These are phyloP conservation scores for Aspergillus sclerotioniger DNA, from an alignment of 495 filamentous ascomycete species.

Conservation along the genomic window DNA sequence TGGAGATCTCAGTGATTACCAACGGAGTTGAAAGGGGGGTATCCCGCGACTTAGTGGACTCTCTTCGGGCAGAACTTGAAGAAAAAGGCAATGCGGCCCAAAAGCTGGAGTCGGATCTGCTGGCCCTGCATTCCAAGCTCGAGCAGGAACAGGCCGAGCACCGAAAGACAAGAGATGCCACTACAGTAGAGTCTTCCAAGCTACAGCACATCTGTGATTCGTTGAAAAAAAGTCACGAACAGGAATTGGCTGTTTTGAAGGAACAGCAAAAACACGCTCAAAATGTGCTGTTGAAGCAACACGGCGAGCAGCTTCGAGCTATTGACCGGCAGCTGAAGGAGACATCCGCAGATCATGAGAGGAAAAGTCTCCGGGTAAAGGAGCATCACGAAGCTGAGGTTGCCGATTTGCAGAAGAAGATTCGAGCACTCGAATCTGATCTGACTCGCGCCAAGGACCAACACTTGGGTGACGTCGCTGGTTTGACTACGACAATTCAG, in stretches of 20 bases:
- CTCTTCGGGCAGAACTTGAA: conserved; percentile 71
- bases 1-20: conserved; percentile 75
- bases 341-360: conserved; percentile 51
- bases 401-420: conserved; percentile 58
- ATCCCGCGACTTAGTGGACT: conserved; percentile 79
- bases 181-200: conserved; percentile 59
- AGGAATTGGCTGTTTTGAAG: conserved; percentile 48
- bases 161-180: conserved; percentile 67
- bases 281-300: conserved; percentile 45
- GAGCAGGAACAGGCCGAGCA: conserved; percentile 77
- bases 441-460: conserved; percentile 55
- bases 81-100: conserved; percentile 67
- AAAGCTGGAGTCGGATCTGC: conserved; percentile 62
- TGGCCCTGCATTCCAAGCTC: conserved; percentile 66
- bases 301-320: conserved; percentile 49
- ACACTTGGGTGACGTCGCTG: conserved; percentile 55
- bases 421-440: conserved; percentile 57
- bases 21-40: conserved; percentile 82
- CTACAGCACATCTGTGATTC: conserved; percentile 69
- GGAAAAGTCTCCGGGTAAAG: conserved; percentile 41
- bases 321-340: conserved; percentile 48
- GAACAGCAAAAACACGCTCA: conserved; percentile 45
- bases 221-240: conserved; percentile 68
- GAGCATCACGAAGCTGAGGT: conserved; percentile 60
- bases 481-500: conserved; percentile 54